These are phyloP conservation scores for Encephalitozoon hellem DNA, from an alignment of 371 early-diverging fungal genomes.

Conservation along the genomic window DNA sequence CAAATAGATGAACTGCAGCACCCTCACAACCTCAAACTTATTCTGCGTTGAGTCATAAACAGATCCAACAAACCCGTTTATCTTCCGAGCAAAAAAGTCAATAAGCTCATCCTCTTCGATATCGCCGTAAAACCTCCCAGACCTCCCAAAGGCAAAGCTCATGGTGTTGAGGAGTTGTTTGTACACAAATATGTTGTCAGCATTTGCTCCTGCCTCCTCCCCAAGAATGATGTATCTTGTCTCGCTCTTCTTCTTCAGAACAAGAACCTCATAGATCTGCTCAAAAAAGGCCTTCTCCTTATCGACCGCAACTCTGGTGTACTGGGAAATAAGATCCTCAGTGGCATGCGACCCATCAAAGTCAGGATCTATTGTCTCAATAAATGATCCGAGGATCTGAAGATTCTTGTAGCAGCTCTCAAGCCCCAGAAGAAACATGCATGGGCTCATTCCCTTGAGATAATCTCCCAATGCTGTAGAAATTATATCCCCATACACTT, in stretches of 20 bases:
- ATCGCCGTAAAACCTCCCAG: slow-evolving; percentile 17
- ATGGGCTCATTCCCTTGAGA: slow-evolving; percentile 21
- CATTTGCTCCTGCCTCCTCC: not conserved
- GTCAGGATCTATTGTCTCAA: not conserved
- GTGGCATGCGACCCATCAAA: slow-evolving; percentile 11
- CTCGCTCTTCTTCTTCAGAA: not conserved
- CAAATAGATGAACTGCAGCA: slow-evolving; percentile 9
- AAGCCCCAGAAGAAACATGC: slow-evolving; percentile 30
- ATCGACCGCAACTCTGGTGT: slow-evolving; percentile 8
- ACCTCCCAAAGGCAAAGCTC: slow-evolving; percentile 13
- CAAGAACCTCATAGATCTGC: slow-evolving; percentile 34
- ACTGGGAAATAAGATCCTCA: slow-evolving; percentile 24
- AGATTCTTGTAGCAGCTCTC: slow-evolving; percentile 23
- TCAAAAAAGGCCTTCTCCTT: slow-evolving; percentile 43
- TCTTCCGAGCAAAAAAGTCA: slow-evolving; percentile 15
- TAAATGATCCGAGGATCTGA: slow-evolving; percentile 6
- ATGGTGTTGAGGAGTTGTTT: slow-evolving; percentile 27
- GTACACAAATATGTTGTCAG: not conserved
- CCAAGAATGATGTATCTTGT: slow-evolving; percentile 28
- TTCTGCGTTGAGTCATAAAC: slow-evolving; percentile 7
- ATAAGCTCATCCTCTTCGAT: slow-evolving; percentile 34
- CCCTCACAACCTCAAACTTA: slow-evolving; percentile 6
- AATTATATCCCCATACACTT: slow-evolving; percentile 36
- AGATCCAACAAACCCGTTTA: slow-evolving; percentile 22
- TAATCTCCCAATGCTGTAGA: slow-evolving; percentile 27